Evolutionary conservation across 2,329 filamentous ascomycete species (phyloP).

Genomic region (Colletotrichum salicis): DNA sequence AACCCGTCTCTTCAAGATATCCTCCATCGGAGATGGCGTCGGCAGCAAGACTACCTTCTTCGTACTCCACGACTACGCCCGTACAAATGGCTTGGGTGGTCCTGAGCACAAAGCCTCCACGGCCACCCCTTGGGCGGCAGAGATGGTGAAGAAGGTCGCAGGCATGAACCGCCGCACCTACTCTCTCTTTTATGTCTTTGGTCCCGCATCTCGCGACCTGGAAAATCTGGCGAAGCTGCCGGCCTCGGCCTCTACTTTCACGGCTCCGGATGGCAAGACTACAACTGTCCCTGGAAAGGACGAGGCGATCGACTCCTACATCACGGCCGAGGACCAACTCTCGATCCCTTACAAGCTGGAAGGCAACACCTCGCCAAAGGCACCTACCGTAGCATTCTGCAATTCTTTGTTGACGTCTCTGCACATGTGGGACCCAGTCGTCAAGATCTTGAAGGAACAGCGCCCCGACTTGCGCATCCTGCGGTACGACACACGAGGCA

Average conservation of each 20-base stretch:
- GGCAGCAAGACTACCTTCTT: conserved; percentile 62
- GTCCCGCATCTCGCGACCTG: conserved; percentile 77
- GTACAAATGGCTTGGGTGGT: conserved; percentile 73
- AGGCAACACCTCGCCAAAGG: conserved; percentile 72
- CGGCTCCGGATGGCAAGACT: conserved; percentile 65
- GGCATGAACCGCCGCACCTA: conserved; percentile 70
- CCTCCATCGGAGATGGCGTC: conserved; percentile 66
- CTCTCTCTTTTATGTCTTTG: conserved; percentile 82
- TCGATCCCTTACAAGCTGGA: conserved; percentile 79
- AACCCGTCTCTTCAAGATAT: conserved; percentile 76
- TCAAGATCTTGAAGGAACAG: conserved; percentile 67
- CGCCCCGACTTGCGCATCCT: conserved; percentile 77
- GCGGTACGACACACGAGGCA: conserved; percentile 81
- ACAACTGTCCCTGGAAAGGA: conserved; percentile 60
- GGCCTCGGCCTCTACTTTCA: conserved; percentile 58
- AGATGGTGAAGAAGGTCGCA: conserved; percentile 69
- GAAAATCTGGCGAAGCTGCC: conserved; percentile 63
- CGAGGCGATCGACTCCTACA: conserved; percentile 72
- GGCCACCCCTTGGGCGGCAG: conserved; percentile 69
- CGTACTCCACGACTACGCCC: conserved; percentile 77
- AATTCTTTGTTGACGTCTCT: conserved; percentile 85
- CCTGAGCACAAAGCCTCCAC: conserved; percentile 71
- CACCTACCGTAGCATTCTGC: conserved; percentile 78
- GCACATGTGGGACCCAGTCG: conserved; percentile 83
- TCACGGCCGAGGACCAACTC: conserved; percentile 76